Conservation (phyloP, 345 rosid species). For the Melastoma malabathricum region DNA sequence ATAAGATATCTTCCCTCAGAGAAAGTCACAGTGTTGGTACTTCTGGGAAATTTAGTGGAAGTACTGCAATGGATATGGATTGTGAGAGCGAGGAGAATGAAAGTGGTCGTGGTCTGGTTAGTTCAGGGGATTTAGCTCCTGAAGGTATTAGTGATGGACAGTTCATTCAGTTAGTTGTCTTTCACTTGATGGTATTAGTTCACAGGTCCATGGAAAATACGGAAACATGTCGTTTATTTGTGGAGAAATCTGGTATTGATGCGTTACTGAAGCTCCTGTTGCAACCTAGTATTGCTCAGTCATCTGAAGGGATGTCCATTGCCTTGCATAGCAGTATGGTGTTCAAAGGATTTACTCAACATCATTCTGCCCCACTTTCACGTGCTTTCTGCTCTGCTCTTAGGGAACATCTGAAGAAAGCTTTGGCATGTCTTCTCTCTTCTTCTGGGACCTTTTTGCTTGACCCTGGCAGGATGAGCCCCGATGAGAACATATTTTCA, state of each 20-base stretch:
- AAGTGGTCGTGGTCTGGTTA: conserved; percentile 28
- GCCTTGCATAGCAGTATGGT: conserved; percentile 95
- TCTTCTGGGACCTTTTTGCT: conserved; percentile 66
- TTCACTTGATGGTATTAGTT: conserved; percentile 87
- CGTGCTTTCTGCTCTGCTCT: conserved; percentile 79
- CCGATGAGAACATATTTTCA: conserved; percentile 52
- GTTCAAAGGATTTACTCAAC: conserved; percentile 93
- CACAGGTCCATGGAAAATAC: conserved; percentile 92
- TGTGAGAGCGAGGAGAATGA: conserved; percentile 48
- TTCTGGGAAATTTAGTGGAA: conserved; percentile 35
- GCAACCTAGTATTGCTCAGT: conserved; percentile 75
- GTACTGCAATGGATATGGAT: conserved; percentile 84
- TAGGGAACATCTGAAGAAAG: conserved; percentile 61
- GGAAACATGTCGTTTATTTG: conserved; percentile 83
- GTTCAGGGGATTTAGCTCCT: conserved; percentile 25
- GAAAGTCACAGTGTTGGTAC: conserved; percentile 31
- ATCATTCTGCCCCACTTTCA: conserved; percentile 81
- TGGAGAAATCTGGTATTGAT: conserved; percentile 93
- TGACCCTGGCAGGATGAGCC: conserved; percentile 36
- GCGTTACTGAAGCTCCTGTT: conserved; percentile 73
- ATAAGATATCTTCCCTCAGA: conserved; percentile 56
- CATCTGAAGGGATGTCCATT: conserved; percentile 92
- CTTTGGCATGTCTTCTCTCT: conserved; percentile 38
- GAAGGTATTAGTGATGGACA: conserved; percentile 66
- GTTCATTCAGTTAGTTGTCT: conserved; percentile 68